Percentiles rank a stretch among this genome's conserved stretches.
These are phyloP conservation scores for Phellopilus nigrolimitatus DNA, from an alignment of 1,284 basidiomycete genomes.

Conservation along the genomic window DNA sequence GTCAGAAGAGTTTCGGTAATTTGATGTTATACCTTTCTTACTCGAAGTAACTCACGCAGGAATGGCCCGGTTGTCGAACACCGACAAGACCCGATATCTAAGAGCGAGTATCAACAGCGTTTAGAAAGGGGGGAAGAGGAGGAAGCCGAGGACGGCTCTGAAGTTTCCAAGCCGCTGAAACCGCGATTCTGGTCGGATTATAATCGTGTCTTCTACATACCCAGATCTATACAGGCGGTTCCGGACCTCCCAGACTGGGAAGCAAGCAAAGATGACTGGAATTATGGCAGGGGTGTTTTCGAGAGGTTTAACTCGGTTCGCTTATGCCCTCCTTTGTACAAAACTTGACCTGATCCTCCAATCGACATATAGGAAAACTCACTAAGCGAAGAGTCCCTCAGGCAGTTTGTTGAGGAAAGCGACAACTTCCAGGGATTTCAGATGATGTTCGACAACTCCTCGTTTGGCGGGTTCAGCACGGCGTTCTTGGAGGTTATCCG, in stretches of 20 bases:
- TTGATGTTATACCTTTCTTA: background rate
- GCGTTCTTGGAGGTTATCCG: constrained; percentile 53
- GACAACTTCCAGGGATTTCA: constrained; percentile 72
- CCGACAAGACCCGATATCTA: constrained; percentile 46
- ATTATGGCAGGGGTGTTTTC: constrained; percentile 46
- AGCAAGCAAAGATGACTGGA: constrained; percentile 51
- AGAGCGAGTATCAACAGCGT: constrained; percentile 50
- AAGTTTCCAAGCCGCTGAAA: constrained; percentile 25
- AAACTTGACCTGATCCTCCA: background rate
- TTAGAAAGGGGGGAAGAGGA: constrained; percentile 36
- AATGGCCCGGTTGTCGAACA: constrained; percentile 45
- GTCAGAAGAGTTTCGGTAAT: background rate
- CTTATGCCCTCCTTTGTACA: background rate
- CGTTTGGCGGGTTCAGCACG: constrained; percentile 60
- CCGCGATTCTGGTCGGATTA: constrained; percentile 78
- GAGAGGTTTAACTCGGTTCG: constrained; percentile 49
- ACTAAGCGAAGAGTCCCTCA: constrained; percentile 61
- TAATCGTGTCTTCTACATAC: constrained; percentile 61
- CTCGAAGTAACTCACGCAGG: too few relatives aligned
- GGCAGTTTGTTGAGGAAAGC: constrained; percentile 68
- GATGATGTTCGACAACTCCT: constrained; percentile 53
- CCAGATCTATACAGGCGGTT: constrained; percentile 58
- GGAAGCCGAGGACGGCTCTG: constrained; percentile 24
- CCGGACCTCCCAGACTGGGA: constrained; percentile 55
- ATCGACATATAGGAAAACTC: constrained; percentile 39